phyloP scores from a whole-genome alignment of 768 basidiomycete genomes.

The Lentinula lateritia region DNA sequence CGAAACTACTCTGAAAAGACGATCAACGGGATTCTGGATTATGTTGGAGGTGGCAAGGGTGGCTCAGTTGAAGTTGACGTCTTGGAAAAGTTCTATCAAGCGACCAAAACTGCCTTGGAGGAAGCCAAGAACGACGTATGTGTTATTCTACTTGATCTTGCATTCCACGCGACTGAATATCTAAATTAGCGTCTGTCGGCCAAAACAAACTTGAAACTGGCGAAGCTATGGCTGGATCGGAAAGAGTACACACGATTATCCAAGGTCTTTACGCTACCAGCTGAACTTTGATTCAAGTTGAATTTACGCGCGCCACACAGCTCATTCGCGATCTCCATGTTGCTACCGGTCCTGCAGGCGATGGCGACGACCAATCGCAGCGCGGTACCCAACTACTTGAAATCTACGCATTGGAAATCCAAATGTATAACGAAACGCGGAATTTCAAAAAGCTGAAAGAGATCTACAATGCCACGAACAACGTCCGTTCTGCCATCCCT shows the following conservation, averaged over 20 bases:
- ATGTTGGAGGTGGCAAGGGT: conserved; percentile 87
- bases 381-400: conserved; percentile 92
- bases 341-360: conserved; percentile 53
- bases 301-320: conserved; percentile 28
- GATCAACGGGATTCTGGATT: conserved; percentile 97
- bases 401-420: conserved; percentile 97
- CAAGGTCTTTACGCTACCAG: conserved; percentile 43
- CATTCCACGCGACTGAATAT: neutral
- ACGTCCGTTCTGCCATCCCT: conserved; percentile 92
- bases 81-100: conserved; percentile 93
- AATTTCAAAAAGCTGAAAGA: conserved; percentile 98
- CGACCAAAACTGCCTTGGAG: conserved; percentile 80
- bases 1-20: conserved; percentile 97
- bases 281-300: neutral
- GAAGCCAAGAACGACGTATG: conserved; percentile 95
- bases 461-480: conserved; percentile 93
- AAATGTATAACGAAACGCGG: conserved; percentile 97
- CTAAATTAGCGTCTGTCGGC: conserved; percentile 73
- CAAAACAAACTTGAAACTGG: conserved; percentile 95
- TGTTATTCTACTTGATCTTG: neutral
- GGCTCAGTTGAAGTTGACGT: conserved; percentile 77
- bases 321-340: conserved; percentile 72
- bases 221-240: conserved; percentile 94
- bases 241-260: conserved; percentile 84
- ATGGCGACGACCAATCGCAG: conserved; percentile 78